phyloP scores from a whole-genome alignment of 768 basidiomycete genomes.

The Leccinum longicurvipes region DNA sequence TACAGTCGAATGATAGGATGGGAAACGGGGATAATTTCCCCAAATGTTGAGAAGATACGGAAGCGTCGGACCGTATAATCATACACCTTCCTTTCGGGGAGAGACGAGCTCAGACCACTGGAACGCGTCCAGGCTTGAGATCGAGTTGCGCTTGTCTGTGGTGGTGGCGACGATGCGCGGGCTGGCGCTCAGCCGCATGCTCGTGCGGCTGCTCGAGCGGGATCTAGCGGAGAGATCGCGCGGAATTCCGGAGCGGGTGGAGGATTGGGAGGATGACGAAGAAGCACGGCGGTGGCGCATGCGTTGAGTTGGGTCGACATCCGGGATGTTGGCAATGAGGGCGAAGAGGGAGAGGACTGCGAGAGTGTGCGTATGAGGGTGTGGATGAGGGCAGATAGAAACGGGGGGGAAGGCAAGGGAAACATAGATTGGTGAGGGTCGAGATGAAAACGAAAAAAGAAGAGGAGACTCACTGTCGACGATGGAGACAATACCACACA shows the following conservation, averaged over 20 bases:
- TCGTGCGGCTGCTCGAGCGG: conserved; percentile 42
- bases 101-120: conserved; percentile 34
- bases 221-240: conserved; percentile 37
- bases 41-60: background rate
- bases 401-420: background rate
- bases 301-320: conserved; percentile 75
- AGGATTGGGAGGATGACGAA: conserved; percentile 60
- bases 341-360: conserved; percentile 79
- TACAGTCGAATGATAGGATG: conserved; percentile 5
- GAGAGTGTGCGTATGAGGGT: background rate
- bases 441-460: background rate
- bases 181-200: conserved; percentile 32
- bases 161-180: conserved; percentile 32
- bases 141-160: conserved; percentile 29
- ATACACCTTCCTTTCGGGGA: conserved; percentile 28
- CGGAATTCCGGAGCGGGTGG: conserved; percentile 36
- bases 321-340: conserved; percentile 64
- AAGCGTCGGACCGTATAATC: conserved; percentile 1
- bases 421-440: background rate
- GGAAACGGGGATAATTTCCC: background rate
- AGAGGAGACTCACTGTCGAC: conserved; percentile 63
- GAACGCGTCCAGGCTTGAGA: conserved; percentile 31
- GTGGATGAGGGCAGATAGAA: background rate
- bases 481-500: conserved; percentile 76
- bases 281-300: conserved; percentile 79